Evolutionary conservation across 176 grass and related monocot species (phyloP).

Genomic region (Oryza longistaminata): DNA sequence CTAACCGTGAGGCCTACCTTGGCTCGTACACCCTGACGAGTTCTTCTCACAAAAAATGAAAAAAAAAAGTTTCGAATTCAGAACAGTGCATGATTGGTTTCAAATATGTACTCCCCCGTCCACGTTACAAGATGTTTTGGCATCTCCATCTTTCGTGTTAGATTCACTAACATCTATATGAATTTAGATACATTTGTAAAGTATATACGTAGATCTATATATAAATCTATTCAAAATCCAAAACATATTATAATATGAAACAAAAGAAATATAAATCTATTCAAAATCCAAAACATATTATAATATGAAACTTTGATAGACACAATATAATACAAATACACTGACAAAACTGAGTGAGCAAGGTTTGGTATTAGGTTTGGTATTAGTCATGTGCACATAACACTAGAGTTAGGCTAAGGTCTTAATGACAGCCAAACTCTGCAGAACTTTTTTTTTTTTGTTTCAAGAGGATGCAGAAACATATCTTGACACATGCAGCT

Average conservation of each 20-base stretch:
- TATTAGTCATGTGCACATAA: constrained; percentile 8
- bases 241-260: no score
- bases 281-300: no score
- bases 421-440: constrained; percentile 25
- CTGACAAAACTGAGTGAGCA: not conserved
- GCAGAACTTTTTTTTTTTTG: not conserved
- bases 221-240: no score
- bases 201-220: no score
- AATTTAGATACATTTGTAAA: no score
- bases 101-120: not conserved
- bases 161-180: no score
- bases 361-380: constrained; percentile 27
- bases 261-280: no score
- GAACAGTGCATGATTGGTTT: not conserved
- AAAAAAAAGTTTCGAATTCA: not conserved
- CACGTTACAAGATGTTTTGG: no score
- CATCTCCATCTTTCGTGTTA: no score
- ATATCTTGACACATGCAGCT: constrained; percentile 23
- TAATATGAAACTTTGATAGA: not conserved
- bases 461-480: constrained; percentile 15
- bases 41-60: not conserved
- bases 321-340: constrained; percentile 4
- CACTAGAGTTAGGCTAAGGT: not conserved
- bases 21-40: not conserved
- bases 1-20: not conserved